Percentiles rank a stretch among this genome's conserved stretches.
Evolutionary conservation across 129 eudicot genomes (phyloP).

Genomic region (Oenanthe sinensis): DNA sequence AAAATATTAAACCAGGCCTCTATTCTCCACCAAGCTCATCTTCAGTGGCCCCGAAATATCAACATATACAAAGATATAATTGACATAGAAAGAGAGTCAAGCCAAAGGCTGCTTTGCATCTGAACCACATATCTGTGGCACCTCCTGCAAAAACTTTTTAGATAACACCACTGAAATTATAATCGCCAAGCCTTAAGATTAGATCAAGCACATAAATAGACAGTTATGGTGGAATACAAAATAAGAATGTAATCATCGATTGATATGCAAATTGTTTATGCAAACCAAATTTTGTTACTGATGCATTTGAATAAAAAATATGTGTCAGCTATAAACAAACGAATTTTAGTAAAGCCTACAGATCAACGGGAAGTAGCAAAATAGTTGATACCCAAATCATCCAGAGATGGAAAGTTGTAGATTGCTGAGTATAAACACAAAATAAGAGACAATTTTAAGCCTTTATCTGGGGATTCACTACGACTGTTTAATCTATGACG

Average conservation of each 20-base stretch:
- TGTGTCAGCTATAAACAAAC: background rate
- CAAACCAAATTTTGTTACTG: background rate
- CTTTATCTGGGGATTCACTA: background rate
- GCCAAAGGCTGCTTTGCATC: background rate
- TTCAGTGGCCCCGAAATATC: background rate
- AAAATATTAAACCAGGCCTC: too few species aligned
- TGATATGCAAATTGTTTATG: background rate
- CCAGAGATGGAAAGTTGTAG: background rate
- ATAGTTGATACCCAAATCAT: background rate
- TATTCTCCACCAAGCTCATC: background rate
- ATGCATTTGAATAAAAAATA: background rate
- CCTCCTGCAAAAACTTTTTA: background rate
- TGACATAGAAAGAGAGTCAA: background rate
- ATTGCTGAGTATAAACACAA: background rate
- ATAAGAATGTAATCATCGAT: background rate
- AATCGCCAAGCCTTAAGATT: background rate
- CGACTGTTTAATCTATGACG: background rate
- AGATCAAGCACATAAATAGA: background rate
- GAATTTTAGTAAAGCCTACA: background rate
- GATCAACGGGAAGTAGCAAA: background rate
- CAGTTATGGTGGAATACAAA: background rate
- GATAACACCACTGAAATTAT: background rate
- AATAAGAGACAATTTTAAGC: background rate
- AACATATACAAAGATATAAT: background rate
- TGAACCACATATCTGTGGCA: background rate